Evolutionary conservation across 257 asterid genomes (phyloP).

Genomic region (Solanum chaucha): DNA sequence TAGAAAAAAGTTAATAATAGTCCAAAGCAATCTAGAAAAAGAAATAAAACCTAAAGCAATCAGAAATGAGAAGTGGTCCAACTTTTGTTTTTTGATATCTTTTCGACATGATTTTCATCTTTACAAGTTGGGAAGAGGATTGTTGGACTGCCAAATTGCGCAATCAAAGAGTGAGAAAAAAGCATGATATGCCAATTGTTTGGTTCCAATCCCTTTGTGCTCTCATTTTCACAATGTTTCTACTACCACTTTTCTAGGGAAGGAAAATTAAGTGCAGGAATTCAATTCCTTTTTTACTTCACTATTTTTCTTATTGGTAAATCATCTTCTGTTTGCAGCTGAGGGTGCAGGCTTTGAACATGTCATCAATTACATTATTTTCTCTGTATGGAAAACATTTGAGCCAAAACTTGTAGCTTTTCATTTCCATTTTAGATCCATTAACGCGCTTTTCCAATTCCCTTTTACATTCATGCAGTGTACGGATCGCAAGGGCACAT

Average conservation of each 20-base stretch:
- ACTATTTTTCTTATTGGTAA: not conserved
- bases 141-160: slow-evolving; percentile 19
- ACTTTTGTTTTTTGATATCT: not conserved
- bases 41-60: not conserved
- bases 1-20: not conserved
- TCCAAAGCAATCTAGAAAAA: not conserved
- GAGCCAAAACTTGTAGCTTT: not conserved
- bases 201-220: slow-evolving; percentile 11
- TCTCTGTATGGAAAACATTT: not conserved
- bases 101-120: slow-evolving; percentile 31
- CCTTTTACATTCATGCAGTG: not conserved
- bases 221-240: slow-evolving; percentile 22
- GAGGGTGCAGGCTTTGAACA: not conserved
- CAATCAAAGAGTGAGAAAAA: slow-evolving; percentile 11
- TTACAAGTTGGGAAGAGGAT: slow-evolving; percentile 11
- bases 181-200: slow-evolving; percentile 21
- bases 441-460: not conserved
- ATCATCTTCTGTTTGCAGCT: not conserved
- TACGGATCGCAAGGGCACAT: not conserved
- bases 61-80: slow-evolving; percentile 30
- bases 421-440: not conserved
- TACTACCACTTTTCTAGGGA: slow-evolving; percentile 18
- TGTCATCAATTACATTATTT: not conserved
- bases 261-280: not conserved
- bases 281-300: slow-evolving; percentile 2